Conservation (phyloP, 371 early-diverging fungal species). For the Syncephalastrum monosporum region DNA sequence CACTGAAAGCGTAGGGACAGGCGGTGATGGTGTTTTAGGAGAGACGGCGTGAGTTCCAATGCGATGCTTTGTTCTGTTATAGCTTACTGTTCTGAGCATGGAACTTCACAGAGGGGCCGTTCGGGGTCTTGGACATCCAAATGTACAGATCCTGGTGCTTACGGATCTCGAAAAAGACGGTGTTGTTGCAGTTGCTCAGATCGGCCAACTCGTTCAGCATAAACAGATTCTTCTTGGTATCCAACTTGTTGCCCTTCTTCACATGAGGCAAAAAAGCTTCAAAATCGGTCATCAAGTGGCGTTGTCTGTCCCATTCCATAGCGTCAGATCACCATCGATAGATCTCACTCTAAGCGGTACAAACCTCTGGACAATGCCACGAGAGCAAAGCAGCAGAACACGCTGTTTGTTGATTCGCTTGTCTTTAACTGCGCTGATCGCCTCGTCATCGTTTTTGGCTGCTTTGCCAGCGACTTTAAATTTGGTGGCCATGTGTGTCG, state of each 20-base stretch:
- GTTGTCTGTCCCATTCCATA: slow-evolving; percentile 55
- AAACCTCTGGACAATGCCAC: slow-evolving; percentile 88
- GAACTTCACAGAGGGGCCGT: slow-evolving; percentile 95
- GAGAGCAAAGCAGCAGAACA: slow-evolving; percentile 84
- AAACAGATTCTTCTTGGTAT: slow-evolving; percentile 86
- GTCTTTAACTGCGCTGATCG: slow-evolving; percentile 25
- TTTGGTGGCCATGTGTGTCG: slow-evolving; percentile 34
- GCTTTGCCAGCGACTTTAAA: slow-evolving; percentile 38
- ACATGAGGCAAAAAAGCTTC: slow-evolving; percentile 87
- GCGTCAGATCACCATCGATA: slow-evolving; percentile 7
- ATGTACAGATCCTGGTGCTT: slow-evolving; percentile 92
- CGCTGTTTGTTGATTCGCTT: slow-evolving; percentile 81
- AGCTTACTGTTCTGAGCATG: slow-evolving; percentile 86
- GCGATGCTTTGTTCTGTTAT: background rate
- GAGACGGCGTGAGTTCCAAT: background rate
- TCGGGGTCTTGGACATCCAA: slow-evolving; percentile 95
- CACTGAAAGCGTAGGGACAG: slow-evolving; percentile 43
- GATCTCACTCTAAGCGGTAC: slow-evolving; percentile 5
- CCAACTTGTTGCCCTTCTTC: slow-evolving; percentile 93
- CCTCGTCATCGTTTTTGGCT: slow-evolving; percentile 20
- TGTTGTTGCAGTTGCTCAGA: slow-evolving; percentile 96
- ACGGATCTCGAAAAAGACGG: slow-evolving; percentile 92
- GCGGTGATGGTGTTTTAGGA: no score
- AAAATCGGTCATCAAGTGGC: slow-evolving; percentile 90
- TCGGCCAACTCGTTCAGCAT: slow-evolving; percentile 94